phyloP scores from a whole-genome alignment of 2,329 filamentous ascomycete genomes.

The Ophiognomonia clavigignenti-juglandacearum region DNA sequence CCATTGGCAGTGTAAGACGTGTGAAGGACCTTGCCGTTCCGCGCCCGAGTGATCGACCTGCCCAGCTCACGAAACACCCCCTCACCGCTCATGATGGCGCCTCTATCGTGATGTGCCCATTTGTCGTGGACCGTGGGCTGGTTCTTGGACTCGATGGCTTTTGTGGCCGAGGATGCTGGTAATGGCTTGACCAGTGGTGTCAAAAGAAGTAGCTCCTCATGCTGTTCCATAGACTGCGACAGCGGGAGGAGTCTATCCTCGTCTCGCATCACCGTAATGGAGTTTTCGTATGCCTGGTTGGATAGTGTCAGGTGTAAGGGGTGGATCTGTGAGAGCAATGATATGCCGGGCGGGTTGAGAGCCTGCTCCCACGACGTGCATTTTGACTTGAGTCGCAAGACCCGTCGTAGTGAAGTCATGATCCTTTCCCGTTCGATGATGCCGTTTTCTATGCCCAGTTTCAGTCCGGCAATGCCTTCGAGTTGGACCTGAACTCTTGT shows the following conservation, averaged over 20 bases:
- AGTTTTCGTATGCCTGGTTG: conserved; percentile 81
- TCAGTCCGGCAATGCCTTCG: conserved; percentile 85
- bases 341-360: conserved; percentile 77
- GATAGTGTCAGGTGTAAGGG: conserved; percentile 78
- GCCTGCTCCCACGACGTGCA: conserved; percentile 91
- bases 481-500: conserved; percentile 56
- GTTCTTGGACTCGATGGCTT: conserved; percentile 55
- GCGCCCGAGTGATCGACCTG: conserved; percentile 76
- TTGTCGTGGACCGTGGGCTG: conserved; percentile 44
- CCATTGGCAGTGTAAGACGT: conserved; percentile 95
- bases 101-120: conserved; percentile 53
- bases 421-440: conserved; percentile 81
- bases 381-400: conserved; percentile 74
- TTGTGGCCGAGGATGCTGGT: conserved; percentile 81
- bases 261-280: conserved; percentile 88
- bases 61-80: conserved; percentile 88
- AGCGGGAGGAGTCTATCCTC: conserved; percentile 81
- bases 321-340: conserved; percentile 73
- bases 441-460: conserved; percentile 82
- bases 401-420: conserved; percentile 71
- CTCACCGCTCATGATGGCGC: conserved; percentile 81
- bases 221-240: conserved; percentile 72
- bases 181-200: conserved; percentile 88
- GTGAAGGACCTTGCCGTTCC: conserved; percentile 82
- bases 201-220: conserved; percentile 83